Percentiles rank a stretch among this genome's conserved stretches.
Evolutionary conservation across 208 protist species (phyloP).

Genomic region (Herpetomonas samuelpessoai): DNA sequence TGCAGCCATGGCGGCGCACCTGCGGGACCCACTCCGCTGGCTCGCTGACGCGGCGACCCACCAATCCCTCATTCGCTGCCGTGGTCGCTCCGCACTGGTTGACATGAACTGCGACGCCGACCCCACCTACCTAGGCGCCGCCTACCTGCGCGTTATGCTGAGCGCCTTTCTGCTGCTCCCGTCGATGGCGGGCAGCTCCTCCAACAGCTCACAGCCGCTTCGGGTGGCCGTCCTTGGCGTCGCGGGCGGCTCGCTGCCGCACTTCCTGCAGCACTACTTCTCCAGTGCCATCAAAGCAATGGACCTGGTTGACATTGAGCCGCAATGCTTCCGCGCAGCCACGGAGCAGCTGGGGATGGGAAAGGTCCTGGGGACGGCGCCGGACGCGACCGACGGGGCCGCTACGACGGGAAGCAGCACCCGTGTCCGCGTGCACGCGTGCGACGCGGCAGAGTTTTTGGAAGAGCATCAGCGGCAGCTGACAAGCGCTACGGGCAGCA

Average conservation of each 20-base stretch:
- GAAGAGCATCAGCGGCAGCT: slow-evolving; percentile 2
- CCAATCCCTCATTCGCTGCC: slow-evolving; percentile 80
- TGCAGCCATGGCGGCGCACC: neutral
- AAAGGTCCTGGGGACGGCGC: slow-evolving; percentile 36
- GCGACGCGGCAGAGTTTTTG: neutral
- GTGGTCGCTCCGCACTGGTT: slow-evolving; percentile 31
- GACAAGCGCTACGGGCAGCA: neutral
- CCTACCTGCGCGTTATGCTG: slow-evolving; percentile 81
- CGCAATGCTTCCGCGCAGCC: slow-evolving; percentile 61
- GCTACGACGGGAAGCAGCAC: slow-evolving; percentile 27
- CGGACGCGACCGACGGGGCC: slow-evolving; percentile 37
- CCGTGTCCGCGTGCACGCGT: neutral
- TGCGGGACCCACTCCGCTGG: slow-evolving; percentile 25
- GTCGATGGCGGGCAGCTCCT: slow-evolving; percentile 10
- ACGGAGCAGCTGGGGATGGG: slow-evolving; percentile 73
- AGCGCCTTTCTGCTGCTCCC: slow-evolving; percentile 68
- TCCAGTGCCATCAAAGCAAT: slow-evolving; percentile 36
- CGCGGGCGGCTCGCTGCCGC: slow-evolving; percentile 69
- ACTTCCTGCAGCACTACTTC: slow-evolving; percentile 77
- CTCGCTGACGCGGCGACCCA: slow-evolving; percentile 65
- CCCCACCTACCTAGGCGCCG: slow-evolving; percentile 59
- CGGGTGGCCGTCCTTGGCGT: slow-evolving; percentile 77
- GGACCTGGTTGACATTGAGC: slow-evolving; percentile 83
- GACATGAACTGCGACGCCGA: slow-evolving; percentile 63
- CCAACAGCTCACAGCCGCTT: slow-evolving; percentile 25